Evolutionary conservation across 768 basidiomycete species (phyloP), one percentile per base, ranked within the genome.

Genomic region (Fibroporia radiculosa): DNA sequence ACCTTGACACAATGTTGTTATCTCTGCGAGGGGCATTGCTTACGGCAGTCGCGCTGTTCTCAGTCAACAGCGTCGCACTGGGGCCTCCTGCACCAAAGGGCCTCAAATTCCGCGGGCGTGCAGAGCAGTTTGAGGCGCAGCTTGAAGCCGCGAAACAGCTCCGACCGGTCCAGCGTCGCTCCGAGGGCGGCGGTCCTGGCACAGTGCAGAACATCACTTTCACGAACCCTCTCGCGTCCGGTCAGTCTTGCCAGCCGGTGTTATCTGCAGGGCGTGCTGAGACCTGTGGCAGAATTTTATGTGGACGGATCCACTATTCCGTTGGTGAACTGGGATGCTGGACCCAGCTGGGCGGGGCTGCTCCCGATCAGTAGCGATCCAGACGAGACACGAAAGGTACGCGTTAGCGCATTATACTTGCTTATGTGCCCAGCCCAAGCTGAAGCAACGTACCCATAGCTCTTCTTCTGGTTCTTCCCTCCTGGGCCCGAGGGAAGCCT

Each of bases 381-480:
- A 1, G 47, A 60, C 65, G 76, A 77, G 23, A 76, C 75, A 4
- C 70, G 76, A 20, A 72, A 73, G 42, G 68, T 27, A 13, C 6
- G 40, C 19, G 22, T 31, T 20, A 12, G 10, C 29, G 29, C n/a
- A 31, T 8, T 12, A 4, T 12, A 24, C 16, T 8, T 4, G 7
- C 23, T 28, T 14, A 14, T 18, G 16, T 18, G 5, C 40, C 4
- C 6, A 16, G 12, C 4, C 10, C 22, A 3, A n/a, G n/a, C n/a
- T n/a, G n/a, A n/a, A n/a, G n/a, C n/a, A n/a, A n/a, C n/a, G 11
- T 32, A 11, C 11, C 16, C 29, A 0, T 42, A 86, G 82, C 71
- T 86, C 13, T 87, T 82, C 67, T 87, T 87, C 65, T 87, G 84
- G 84, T 82, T 85, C 63, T 87, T 85, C 67, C 85, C 84, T 44